Base-by-base conservation (phyloP, 257 asterid genomes). In the Solanum pimpinellifolium region DNA sequence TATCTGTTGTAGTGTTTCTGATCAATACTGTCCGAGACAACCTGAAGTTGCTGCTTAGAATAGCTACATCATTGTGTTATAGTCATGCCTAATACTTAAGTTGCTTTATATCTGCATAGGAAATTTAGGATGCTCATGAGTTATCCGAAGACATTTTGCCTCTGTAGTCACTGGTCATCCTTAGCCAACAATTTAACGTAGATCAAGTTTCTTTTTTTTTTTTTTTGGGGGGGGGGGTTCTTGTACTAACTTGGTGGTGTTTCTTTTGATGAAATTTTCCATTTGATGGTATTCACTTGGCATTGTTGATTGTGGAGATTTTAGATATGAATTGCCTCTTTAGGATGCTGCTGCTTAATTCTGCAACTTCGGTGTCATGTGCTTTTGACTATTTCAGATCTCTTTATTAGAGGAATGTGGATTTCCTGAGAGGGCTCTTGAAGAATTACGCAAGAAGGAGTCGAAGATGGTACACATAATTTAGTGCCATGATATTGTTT, bases 371-470 rank as follows among this genome's bases (percentile, higher is more conserved):
- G 3, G 20, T 80, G 69, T 47, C 85, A 18, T 3, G 65, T 80
- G 44, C 68, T 31, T 80, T 29, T 49, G 85, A 18, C 69, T 49
- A 23, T 49, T 80, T 80, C 93, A 97, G 99, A 90, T 97, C 78
- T 91, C 95, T 65, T 91, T 97, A 83, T 92, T 96, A 74, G 98
- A 97, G 90, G 99, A 96, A 85, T 93, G 98, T 93, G 99, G 98
- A 83, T 92, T 93, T 90, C 83, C 89, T 89, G 98, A 96, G 92
- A 93, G 95, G 89, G 99, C 98, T 85, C 94, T 97, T 59, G 94
- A 93, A 93, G 99, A 97, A 94, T 91, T 97, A 94, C 97, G 72
- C 88, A 92, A 89, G 91, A 92, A 96, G 91, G 99, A 95, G 88
- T 84, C 88, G 85, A 97, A 93, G 92, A 95, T 97, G 85, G 99